Percentiles rank a stretch among this genome's conserved stretches.
Conservation (phyloP, 176 grass and related monocot genomes). For the Oryza coarctata region DNA sequence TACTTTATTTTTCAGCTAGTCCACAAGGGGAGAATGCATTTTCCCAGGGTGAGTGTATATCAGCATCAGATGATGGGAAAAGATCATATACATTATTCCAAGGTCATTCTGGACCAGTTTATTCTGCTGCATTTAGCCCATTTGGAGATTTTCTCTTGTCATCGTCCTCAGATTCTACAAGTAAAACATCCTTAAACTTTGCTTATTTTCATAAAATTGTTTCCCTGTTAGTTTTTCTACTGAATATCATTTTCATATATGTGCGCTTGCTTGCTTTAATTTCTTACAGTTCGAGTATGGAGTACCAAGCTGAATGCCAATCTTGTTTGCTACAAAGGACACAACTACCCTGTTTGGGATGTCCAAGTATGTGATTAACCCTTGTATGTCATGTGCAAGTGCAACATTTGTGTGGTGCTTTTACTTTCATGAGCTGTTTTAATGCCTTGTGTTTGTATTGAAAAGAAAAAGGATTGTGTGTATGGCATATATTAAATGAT, state of each 20-base stretch:
- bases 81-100: conserved; percentile 77
- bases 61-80: conserved; percentile 61
- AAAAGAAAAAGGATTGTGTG: background rate
- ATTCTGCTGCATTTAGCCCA: conserved; percentile 82
- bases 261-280: conserved; percentile 20
- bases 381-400: background rate
- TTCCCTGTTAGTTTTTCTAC: conserved; percentile 15
- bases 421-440: conserved; percentile 22
- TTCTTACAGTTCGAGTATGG: conserved; percentile 86
- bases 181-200: conserved; percentile 43
- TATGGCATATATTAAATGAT: conserved; percentile 16
- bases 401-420: background rate
- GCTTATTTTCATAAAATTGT: conserved; percentile 21
- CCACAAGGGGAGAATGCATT: conserved; percentile 65
- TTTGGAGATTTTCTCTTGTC: conserved; percentile 92
- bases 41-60: conserved; percentile 49
- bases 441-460: background rate
- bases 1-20: conserved; percentile 51
- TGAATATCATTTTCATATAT: background rate
- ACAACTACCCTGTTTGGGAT: conserved; percentile 99
- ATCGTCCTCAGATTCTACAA: conserved; percentile 90
- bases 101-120: conserved; percentile 93
- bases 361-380: conserved; percentile 67
- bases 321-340: conserved; percentile 96
- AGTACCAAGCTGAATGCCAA: conserved; percentile 89